Conservation (phyloP, 495 filamentous ascomycete species). For the Xylaria grammica region DNA sequence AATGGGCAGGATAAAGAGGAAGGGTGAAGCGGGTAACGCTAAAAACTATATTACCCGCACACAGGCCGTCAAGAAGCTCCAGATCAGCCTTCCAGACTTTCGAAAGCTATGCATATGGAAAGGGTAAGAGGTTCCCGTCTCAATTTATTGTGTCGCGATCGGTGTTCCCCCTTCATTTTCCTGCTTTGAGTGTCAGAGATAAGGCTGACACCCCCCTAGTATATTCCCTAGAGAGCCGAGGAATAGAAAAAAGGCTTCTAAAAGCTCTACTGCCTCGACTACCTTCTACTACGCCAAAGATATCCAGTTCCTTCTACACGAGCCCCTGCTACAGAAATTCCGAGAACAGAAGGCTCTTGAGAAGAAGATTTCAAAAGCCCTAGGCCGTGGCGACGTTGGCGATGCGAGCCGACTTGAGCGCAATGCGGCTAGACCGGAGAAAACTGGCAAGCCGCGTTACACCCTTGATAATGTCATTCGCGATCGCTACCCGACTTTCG, state of each 20-base stretch:
- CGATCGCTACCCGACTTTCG: conserved; percentile 96
- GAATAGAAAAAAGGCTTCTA: conserved; percentile 94
- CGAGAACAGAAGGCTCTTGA: conserved; percentile 93
- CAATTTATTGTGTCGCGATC: background rate
- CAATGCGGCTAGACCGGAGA: conserved; percentile 73
- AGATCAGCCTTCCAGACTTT: conserved; percentile 96
- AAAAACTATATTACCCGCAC: conserved; percentile 99
- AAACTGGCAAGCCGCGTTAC: conserved; percentile 81
- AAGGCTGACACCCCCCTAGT: conserved; percentile 49
- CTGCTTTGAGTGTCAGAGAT: background rate
- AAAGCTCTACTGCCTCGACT: conserved; percentile 83
- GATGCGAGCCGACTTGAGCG: conserved; percentile 73
- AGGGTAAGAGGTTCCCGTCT: conserved; percentile 52
- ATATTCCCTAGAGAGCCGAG: conserved; percentile 97
- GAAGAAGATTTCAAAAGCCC: conserved; percentile 92
- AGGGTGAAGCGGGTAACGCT: conserved; percentile 89
- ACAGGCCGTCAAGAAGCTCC: conserved; percentile 94
- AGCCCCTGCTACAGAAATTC: conserved; percentile 94
- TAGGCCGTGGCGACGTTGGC: conserved; percentile 87
- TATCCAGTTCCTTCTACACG: conserved; percentile 96
- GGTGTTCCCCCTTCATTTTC: background rate
- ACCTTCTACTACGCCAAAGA: conserved; percentile 99
- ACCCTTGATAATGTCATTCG: conserved; percentile 95
- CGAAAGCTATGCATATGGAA: conserved; percentile 98
- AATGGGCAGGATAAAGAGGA: conserved; percentile 95